A percentile compares a stretch with the other conserved stretches of the same genome.
Evolutionary conservation across 345 rosid genomes (phyloP).

Genomic region (Syzygium aromaticum): DNA sequence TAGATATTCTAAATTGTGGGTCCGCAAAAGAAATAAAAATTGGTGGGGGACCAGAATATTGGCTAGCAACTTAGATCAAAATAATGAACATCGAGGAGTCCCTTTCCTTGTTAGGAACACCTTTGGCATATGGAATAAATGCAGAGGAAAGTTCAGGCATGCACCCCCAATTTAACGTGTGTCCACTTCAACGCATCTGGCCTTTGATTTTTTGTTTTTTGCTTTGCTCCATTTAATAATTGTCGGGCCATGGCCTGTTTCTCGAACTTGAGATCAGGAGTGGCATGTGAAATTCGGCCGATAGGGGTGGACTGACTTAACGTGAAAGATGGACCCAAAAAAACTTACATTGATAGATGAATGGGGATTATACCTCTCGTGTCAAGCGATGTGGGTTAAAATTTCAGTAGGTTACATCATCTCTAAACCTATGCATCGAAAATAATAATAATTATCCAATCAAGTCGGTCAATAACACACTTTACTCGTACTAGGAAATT

Average conservation of each 20-base stretch:
- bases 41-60: background rate
- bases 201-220: background rate
- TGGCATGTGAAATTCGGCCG: fast-evolving
- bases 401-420: background rate
- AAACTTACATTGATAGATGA: fast-evolving
- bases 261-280: background rate
- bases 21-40: background rate
- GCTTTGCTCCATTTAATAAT: background rate
- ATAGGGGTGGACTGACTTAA: background rate
- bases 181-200: background rate
- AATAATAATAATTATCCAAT: background rate
- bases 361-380: fast-evolving
- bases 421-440: background rate
- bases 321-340: no score
- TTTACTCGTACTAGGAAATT: background rate
- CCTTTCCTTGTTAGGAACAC: background rate
- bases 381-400: fast-evolving
- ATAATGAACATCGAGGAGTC: background rate
- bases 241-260: background rate
- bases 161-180: background rate
- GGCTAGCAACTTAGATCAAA: background rate
- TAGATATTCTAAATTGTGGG: background rate
- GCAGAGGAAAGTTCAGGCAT: background rate
- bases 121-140: background rate
- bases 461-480: background rate